These are phyloP conservation scores for Immersiella caudata DNA, from an alignment of 495 filamentous ascomycete genomes.

Conservation along the genomic window DNA sequence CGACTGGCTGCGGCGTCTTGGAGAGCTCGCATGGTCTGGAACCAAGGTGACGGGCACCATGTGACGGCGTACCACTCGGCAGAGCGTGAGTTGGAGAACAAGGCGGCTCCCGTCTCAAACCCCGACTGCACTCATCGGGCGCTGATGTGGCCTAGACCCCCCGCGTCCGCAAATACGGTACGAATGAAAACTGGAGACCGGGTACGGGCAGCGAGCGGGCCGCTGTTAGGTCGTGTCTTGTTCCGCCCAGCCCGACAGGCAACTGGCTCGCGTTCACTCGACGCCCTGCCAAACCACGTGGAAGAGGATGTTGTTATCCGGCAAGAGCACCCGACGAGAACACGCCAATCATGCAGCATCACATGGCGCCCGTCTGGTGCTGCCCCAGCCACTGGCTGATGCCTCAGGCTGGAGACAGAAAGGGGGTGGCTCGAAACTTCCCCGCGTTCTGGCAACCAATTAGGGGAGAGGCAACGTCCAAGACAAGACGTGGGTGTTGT, in stretches of 20 bases:
- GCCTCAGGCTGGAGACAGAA: neutral
- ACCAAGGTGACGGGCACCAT: neutral
- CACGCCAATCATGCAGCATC: constrained; percentile 15
- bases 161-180: constrained; percentile 12
- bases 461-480: neutral
- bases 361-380: constrained; percentile 13
- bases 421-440: constrained; percentile 15
- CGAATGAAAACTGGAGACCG: constrained; percentile 10
- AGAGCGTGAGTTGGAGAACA: neutral
- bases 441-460: constrained; percentile 28
- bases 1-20: neutral
- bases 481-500: neutral
- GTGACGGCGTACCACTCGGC: neutral
- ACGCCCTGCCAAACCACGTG: constrained; percentile 20
- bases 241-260: constrained; percentile 5
- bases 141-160: neutral
- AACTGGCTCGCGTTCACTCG: constrained; percentile 9
- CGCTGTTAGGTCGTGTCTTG: constrained; percentile 1
- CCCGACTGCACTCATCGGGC: constrained; percentile 1
- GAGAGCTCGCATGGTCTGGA: neutral
- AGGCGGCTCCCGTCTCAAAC: neutral
- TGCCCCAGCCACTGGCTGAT: constrained; percentile 21
- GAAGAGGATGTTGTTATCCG: constrained; percentile 8
- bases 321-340: constrained; percentile 6
- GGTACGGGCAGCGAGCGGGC: constrained; percentile 9